These are phyloP conservation scores for Nicotiana noctiflora DNA, from an alignment of 257 asterid genomes.

Conservation along the genomic window DNA sequence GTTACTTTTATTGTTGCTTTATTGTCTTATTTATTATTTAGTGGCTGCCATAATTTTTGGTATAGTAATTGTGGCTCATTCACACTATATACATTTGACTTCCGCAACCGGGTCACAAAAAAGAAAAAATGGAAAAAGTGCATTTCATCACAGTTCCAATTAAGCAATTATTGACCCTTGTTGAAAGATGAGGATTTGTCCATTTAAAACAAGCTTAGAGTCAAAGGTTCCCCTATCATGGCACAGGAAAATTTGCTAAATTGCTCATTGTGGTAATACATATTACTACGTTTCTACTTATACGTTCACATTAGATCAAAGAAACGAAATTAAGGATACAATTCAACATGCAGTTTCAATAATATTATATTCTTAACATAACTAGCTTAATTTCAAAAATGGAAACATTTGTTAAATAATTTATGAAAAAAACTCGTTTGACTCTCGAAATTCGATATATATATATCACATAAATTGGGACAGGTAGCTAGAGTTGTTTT, in stretches of 20 bases:
- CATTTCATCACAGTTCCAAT: slow-evolving; percentile 34
- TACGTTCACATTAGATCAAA: no score
- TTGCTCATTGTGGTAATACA: not conserved
- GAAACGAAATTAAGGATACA: not conserved
- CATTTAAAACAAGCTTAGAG: not conserved
- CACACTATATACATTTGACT: no score
- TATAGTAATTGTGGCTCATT: no score
- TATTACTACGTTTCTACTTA: no score
- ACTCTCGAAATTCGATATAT: no score
- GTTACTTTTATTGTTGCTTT: no score
- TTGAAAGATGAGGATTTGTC: not conserved
- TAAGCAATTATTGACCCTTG: slow-evolving; percentile 51
- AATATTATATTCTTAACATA: not conserved
- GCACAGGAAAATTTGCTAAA: not conserved
- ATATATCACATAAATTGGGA: not conserved
- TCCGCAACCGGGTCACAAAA: slow-evolving; percentile 5
- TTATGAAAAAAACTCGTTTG: no score
- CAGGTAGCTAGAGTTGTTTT: not conserved
- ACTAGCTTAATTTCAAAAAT: not conserved
- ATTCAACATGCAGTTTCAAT: not conserved
- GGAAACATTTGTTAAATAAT: not conserved
- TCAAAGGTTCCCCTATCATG: not conserved
- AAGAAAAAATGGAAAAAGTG: slow-evolving; percentile 15
- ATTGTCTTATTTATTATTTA: no score
- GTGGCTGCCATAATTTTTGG: no score